These are phyloP conservation scores for Trichoderma aggressivum DNA, from an alignment of 2,329 filamentous ascomycete genomes.

Conservation along the genomic window DNA sequence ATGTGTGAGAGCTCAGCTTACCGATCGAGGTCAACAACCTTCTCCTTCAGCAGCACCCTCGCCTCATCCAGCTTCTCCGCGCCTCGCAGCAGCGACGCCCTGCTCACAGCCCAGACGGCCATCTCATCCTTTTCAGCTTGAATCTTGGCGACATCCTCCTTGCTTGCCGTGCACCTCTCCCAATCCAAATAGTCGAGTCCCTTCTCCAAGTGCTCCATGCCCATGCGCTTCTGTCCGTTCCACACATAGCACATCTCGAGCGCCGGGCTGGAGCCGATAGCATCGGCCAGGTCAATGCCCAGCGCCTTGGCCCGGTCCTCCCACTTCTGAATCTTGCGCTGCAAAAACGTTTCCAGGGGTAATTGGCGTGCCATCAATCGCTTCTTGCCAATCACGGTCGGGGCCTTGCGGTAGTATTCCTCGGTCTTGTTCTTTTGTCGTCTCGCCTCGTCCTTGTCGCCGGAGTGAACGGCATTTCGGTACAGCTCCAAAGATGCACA, in stretches of 20 bases:
- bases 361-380: slow-evolving; percentile 85
- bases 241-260: slow-evolving; percentile 94
- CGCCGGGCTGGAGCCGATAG: slow-evolving; percentile 73
- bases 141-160: slow-evolving; percentile 43
- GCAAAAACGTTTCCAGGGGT: slow-evolving; percentile 83
- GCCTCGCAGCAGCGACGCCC: slow-evolving; percentile 63
- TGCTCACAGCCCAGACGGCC: slow-evolving; percentile 64
- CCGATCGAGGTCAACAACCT: slow-evolving; percentile 65
- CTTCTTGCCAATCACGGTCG: slow-evolving; percentile 76
- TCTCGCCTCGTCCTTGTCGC: slow-evolving; percentile 44
- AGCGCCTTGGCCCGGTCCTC: slow-evolving; percentile 68
- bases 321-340: slow-evolving; percentile 85
- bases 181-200: slow-evolving; percentile 64
- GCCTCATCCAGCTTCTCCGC: slow-evolving; percentile 63
- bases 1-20: slow-evolving; percentile 30
- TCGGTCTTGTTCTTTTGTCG: slow-evolving; percentile 62
- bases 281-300: slow-evolving; percentile 70
- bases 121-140: slow-evolving; percentile 56
- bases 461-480: slow-evolving; percentile 50
- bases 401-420: slow-evolving; percentile 67
- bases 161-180: slow-evolving; percentile 54
- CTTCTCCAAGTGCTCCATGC: slow-evolving; percentile 57
- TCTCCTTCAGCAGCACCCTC: slow-evolving; percentile 57
- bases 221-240: slow-evolving; percentile 85
- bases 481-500: slow-evolving; percentile 78